Evolutionary conservation across 139 green algal genomes (phyloP).

Genomic region (Coccomyxa sp.): DNA sequence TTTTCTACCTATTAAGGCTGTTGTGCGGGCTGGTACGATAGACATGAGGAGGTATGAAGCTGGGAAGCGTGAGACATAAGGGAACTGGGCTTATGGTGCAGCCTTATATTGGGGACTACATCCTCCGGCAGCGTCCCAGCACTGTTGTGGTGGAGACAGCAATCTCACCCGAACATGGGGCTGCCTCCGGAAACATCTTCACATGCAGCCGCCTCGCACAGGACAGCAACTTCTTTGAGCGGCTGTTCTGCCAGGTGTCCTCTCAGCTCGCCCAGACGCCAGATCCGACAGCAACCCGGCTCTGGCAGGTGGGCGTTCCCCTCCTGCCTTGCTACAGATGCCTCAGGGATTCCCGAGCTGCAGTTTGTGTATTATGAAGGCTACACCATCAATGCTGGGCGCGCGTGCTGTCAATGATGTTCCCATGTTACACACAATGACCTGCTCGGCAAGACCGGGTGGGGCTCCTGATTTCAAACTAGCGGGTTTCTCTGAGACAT

Average conservation of each 20-base stretch:
- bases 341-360: too few relatives aligned
- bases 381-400: too few relatives aligned
- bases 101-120: not conserved
- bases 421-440: not conserved
- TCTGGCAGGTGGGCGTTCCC: not conserved
- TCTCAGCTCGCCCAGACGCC: not conserved
- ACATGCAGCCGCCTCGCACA: not conserved
- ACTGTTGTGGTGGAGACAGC: not conserved
- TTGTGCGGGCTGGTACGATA: too few relatives aligned
- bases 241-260: not conserved
- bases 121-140: not conserved
- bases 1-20: too few relatives aligned
- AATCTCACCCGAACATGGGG: not conserved
- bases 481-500: constrained; percentile 1
- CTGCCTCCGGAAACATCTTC: not conserved
- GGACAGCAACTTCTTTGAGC: not conserved
- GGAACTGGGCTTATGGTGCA: not conserved
- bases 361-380: too few relatives aligned
- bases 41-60: too few relatives aligned
- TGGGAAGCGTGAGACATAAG: too few relatives aligned
- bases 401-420: not conserved
- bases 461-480: not conserved
- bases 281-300: too few relatives aligned
- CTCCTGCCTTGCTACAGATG: too few relatives aligned
- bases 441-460: not conserved